Base-by-base conservation (phyloP, 257 asterid species). In the Forsythia viridissima region DNA sequence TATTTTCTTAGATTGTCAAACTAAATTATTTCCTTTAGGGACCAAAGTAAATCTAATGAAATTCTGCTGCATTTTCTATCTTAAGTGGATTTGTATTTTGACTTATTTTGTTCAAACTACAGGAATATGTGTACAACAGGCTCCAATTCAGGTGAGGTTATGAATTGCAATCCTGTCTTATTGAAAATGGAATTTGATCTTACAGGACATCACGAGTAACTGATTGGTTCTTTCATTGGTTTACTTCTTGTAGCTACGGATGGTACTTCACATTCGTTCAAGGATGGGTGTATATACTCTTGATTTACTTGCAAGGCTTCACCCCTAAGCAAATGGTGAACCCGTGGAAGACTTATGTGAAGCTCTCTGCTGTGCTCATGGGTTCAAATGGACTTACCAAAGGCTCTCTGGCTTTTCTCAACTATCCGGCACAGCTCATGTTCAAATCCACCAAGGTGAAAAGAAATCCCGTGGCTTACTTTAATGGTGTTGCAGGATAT, bases 221-320 rank as follows among this genome's bases (percentile, higher is more conserved):
- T 38, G 52, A 80, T 66, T 42, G 51, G 63, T 44, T 63, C 37
- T 72, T 30, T 39, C 12, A 18, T 3, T 76, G 36, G 74, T 74
- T 40, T 79, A 5, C 77, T 39, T 61, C n/a, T 46, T 88, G 84
- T 86, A 94, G 99, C 79, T 94, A 93, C 36, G 99, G 98, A 1
- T 94, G 99, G 99, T 93, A 94, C 86, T 93, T 94, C 82, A 94
- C 98, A 4, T 94, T 94, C 79, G 93, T 94, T 69, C 99, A 94
- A 87, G 98, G 97, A 82, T 90, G 96, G 98, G 99, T 94, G 42
- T 94, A 94, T 80, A 77, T 94, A 6, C 34, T 84, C 13, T 86
- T 94, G 59, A 93, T 94, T 30, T 91, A 91, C 69, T 75, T 92
- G 74, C 96, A 93, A 80, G 98, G 99, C 66, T 94, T 94, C 86